Evolutionary conservation across 1,139 yeast genomes (phyloP).

Genomic region (Schwanniomyces etchellsii): DNA sequence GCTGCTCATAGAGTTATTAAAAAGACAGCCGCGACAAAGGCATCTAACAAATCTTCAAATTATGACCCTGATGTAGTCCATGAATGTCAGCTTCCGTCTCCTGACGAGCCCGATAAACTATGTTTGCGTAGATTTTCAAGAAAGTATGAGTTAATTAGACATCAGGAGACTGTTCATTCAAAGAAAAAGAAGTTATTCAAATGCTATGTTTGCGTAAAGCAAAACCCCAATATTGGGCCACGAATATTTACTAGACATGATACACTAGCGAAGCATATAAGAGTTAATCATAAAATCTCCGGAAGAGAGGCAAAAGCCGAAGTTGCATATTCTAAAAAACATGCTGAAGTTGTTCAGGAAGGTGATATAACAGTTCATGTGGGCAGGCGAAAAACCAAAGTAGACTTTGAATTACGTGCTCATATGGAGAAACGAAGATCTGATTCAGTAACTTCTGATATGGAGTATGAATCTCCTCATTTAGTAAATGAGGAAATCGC

Average conservation of each 20-base stretch:
- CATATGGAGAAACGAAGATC: constrained; percentile 38
- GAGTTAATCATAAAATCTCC: constrained; percentile 77
- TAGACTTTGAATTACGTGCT: constrained; percentile 43
- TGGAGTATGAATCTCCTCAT: constrained; percentile 6
- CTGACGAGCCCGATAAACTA: constrained; percentile 46
- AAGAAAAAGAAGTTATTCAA: constrained; percentile 78
- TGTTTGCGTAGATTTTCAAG: constrained; percentile 86
- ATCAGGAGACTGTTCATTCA: constrained; percentile 95
- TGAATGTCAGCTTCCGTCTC: constrained; percentile 43
- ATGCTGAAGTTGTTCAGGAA: constrained; percentile 43
- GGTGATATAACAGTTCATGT: constrained; percentile 44
- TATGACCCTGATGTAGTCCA: constrained; percentile 47
- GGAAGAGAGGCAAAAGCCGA: constrained; percentile 61
- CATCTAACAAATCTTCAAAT: constrained; percentile 35
- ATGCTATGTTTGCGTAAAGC: constrained; percentile 79
- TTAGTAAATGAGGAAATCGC: constrained; percentile 16
- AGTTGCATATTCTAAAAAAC: constrained; percentile 43
- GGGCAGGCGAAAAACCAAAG: constrained; percentile 44
- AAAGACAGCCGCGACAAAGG: constrained; percentile 17
- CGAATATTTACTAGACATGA: constrained; percentile 90
- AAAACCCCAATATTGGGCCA: constrained; percentile 43
- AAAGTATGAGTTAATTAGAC: constrained; percentile 90
- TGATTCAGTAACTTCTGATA: constrained; percentile 13
- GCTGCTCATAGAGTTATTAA: constrained; percentile 24
- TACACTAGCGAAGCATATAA: constrained; percentile 87